Base-by-base conservation (phyloP, 805 yeast species). In the Wickerhamiella bombiphila region DNA sequence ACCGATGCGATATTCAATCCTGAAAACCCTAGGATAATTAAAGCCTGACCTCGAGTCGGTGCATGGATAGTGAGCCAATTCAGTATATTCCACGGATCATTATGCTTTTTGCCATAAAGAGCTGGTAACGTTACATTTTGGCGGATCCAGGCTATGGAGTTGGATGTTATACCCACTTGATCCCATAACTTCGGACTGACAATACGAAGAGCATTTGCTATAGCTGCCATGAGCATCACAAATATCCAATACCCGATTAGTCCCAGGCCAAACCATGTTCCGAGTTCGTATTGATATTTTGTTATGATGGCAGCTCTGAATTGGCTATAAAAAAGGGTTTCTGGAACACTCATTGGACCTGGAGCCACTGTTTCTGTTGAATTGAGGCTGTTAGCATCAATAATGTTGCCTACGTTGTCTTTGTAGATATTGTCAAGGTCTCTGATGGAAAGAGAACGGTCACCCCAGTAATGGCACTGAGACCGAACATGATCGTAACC, bases 41-140 rank as follows among this genome's bases (percentile, higher is more conserved):
- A 29, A 2, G 64, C 42, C 48, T 68, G 70, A 4, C 59, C 57
- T 24, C 72, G 50, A 0, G 71, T 63, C 0, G 72, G 71, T 1
- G 62, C 44, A 7, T 52, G 32, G 2, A 52, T 40, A 3, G 25
- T 16, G 22, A 50, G 26, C 11, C 37, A 34, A 1, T 35, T 19
- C 25, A 47, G 26, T 14, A 53, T 22, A 5, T 40, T 38, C 34
- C 48, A 34, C 0, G 61, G 58, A 15, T 45, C 46, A 17, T 48
- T 49, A 31, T 60, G 64, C 9, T 40, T 39, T 19, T 43, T 43
- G 15, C 53, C 50, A 13, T 49, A 34, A 2, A 53, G 38, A 3
- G 64, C 58, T 1, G 64, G 64, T 14, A 60, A 34, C 2, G 60
- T 47, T 4, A 60, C 32, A 14, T 36, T 31, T 31, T 51, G 49